phyloP scores from a whole-genome alignment of 768 basidiomycete species.

The Hortiboletus campestris region DNA sequence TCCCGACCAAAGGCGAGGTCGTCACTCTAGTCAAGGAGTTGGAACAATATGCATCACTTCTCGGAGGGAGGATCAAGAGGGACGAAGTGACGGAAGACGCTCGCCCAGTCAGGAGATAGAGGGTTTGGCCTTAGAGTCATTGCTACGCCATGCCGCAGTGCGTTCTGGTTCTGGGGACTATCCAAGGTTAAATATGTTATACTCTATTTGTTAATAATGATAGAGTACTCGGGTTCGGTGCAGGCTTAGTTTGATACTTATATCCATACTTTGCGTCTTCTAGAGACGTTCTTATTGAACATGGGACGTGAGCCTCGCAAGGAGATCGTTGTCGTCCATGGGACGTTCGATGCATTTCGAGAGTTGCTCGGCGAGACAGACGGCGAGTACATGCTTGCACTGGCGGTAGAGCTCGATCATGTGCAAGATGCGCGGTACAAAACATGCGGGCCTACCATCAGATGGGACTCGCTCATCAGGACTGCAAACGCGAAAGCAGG shows the following conservation, averaged over 20 bases:
- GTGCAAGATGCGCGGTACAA: not conserved
- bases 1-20: conserved; percentile 35
- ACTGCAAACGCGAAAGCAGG: conserved; percentile 70
- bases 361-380: conserved; percentile 55
- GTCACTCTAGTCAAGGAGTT: conserved; percentile 50
- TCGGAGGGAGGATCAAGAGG: conserved; percentile 54
- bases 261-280: conserved; percentile 4
- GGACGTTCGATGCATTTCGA: conserved; percentile 49
- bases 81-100: conserved; percentile 25
- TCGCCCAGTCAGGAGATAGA: conserved; percentile 7
- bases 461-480: conserved; percentile 54
- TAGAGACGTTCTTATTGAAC: conserved; percentile 8
- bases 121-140: not conserved
- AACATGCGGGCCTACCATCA: conserved; percentile 49
- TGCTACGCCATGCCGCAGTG: conserved; percentile 4
- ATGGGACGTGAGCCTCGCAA: conserved; percentile 25
- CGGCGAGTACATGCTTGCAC: conserved; percentile 82
- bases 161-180: conserved; percentile 4
- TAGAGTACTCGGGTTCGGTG: conserved; percentile 13
- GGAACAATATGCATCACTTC: conserved; percentile 56
- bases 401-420: conserved; percentile 28
- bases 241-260: conserved; percentile 16
- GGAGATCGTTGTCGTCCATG: conserved; percentile 48
- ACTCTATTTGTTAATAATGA: conserved; percentile 26
- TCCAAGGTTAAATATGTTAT: conserved; percentile 19